Evolutionary conservation across 257 asterid species (phyloP).

Genomic region (Scutellaria baicalensis): DNA sequence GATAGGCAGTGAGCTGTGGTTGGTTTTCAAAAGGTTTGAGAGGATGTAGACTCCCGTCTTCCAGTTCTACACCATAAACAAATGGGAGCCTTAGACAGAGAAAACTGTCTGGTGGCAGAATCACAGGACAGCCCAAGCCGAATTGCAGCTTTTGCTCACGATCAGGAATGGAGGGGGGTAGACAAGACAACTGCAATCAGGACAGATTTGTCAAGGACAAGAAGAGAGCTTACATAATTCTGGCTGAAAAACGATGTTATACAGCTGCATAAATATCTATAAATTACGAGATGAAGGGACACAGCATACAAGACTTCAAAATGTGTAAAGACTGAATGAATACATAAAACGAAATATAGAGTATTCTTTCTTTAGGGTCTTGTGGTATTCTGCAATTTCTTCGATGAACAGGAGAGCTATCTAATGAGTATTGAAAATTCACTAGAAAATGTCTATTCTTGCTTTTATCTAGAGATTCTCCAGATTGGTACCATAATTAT

Average conservation of each 20-base stretch:
- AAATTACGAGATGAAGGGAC: neutral
- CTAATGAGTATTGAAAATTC: neutral
- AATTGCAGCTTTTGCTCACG: conserved; percentile 68
- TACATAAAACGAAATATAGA: neutral
- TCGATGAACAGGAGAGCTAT: neutral
- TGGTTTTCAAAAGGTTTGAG: conserved; percentile 65
- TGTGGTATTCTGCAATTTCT: neutral
- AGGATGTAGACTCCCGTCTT: conserved; percentile 65
- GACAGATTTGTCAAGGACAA: conserved; percentile 15
- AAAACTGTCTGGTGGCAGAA: conserved; percentile 93
- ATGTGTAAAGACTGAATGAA: neutral
- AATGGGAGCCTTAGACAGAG: conserved; percentile 88
- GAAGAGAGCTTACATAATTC: neutral
- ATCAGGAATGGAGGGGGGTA: conserved; percentile 66
- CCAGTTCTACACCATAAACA: conserved; percentile 70
- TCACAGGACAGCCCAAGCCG: conserved; percentile 74
- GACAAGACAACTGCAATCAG: conserved; percentile 58
- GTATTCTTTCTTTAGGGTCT: neutral
- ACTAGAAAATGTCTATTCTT: neutral
- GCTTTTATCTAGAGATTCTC: neutral
- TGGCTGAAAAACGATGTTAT: neutral
- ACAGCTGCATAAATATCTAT: neutral
- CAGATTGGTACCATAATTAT: neutral
- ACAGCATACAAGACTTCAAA: neutral
- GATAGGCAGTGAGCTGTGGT: conserved; percentile 85